A percentile compares a stretch with the other conserved stretches of the same genome.
These are phyloP conservation scores for Coemansia sp. DNA, from an alignment of 192 early-diverging fungal genomes.

Conservation along the genomic window DNA sequence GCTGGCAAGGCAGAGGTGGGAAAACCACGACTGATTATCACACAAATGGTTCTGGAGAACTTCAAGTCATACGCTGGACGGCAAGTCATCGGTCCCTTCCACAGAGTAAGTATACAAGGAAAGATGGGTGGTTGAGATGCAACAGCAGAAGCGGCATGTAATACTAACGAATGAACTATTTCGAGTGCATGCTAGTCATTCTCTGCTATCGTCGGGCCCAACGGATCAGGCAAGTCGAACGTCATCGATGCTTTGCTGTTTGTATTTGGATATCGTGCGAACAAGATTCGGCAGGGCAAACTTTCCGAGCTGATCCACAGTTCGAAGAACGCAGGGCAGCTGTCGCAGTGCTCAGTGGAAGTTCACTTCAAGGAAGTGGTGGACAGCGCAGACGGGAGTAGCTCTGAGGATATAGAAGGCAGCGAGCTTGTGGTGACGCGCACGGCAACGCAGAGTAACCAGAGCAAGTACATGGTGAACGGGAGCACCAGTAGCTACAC, in stretches of 20 bases:
- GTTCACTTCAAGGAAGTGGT: slow-evolving; percentile 93
- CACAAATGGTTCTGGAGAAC: slow-evolving; percentile 87
- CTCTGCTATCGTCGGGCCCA: slow-evolving; percentile 91
- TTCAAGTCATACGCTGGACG: slow-evolving; percentile 96
- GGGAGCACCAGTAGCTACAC: slow-evolving; percentile 68
- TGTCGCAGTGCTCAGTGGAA: slow-evolving; percentile 83
- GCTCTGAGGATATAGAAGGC: slow-evolving; percentile 62
- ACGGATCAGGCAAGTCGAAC: slow-evolving; percentile 98
- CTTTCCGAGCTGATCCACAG: slow-evolving; percentile 95
- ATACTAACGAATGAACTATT: neutral
- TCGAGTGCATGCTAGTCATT: slow-evolving; percentile 48
- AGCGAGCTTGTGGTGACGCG: slow-evolving; percentile 82
- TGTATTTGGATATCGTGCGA: slow-evolving; percentile 98
- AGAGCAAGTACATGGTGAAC: slow-evolving; percentile 80
- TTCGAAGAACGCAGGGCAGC: slow-evolving; percentile 73
- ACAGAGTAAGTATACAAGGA: slow-evolving; percentile 69
- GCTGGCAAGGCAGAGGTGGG: neutral
- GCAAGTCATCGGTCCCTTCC: slow-evolving; percentile 95
- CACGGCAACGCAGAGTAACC: slow-evolving; percentile 66
- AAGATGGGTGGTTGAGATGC: neutral
- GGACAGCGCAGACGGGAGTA: slow-evolving; percentile 70
- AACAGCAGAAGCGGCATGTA: neutral
- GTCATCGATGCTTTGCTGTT: slow-evolving; percentile 98
- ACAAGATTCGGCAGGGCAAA: slow-evolving; percentile 97
- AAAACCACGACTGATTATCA: slow-evolving; percentile 66